Base-by-base conservation (phyloP, 768 basidiomycete genomes). In the Pisolithus orientalis region DNA sequence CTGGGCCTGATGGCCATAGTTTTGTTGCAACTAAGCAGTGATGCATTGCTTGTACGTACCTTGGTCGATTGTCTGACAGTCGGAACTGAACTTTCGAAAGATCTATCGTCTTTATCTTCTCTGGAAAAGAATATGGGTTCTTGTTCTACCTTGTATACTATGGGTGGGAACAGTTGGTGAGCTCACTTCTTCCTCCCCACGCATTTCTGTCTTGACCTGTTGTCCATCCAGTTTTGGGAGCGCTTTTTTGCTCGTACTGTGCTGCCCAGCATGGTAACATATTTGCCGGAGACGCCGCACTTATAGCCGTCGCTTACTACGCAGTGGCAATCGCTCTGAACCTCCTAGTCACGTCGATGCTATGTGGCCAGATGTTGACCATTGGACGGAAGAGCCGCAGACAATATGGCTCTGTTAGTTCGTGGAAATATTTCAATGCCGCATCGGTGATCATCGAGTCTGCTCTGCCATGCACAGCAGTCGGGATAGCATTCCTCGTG, bases 91-190 rank as follows among this genome's bases (percentile, higher is more conserved):
- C 4, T 9, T 27, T 29, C 42, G 32, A 39, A 45, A 72, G 70
- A 56, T 72, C 13, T 65, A 68, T 53, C 70, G 70, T 29, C 65
- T 64, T 49, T 70, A 54, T 42, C 54, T 69, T 27, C 56, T 70
- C 11, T 71, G 66, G 66, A 11, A 47, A 52, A 50, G 17, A 5
- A 47, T 21, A 37, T 47, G 46, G 32, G 42, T 43, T 7, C 16
- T 55, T 6, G 24, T 51, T 13, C n/a, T 57, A 16, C 49, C 56
- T 9, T 54, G 53, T 40, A 28, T 31, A 27, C 29, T 57, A 25
- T 57, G 53, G 53, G 29, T 32, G n/a, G 46, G 32, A 17, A 39
- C 49, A 21, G 37, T 57, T 3, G 56, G 56, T 57, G 37, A 27
- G 48, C 17, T 32, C 16, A 10, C 27, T 31, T 7, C 29, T 39